phyloP scores from a whole-genome alignment of 305 asterid species.

The Withania somnifera region DNA sequence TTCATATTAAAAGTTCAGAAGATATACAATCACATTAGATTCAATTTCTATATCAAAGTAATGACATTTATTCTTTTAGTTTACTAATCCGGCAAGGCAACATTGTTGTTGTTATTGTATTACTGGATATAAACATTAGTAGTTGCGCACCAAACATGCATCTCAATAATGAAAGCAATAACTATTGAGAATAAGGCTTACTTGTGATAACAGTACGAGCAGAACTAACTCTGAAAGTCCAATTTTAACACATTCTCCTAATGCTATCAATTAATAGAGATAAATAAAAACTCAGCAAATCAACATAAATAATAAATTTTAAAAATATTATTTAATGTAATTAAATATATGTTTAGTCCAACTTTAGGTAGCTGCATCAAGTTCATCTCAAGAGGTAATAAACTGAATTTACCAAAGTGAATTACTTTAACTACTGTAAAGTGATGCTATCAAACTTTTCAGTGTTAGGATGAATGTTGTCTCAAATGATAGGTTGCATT shows the following conservation, averaged over 20 bases:
- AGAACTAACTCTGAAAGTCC: constrained; percentile 85
- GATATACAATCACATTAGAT: too few species aligned
- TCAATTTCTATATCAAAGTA: too few species aligned
- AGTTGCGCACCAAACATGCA: background rate
- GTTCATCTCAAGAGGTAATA: background rate
- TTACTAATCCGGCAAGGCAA: too few species aligned
- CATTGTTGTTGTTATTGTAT: too few species aligned
- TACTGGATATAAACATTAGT: background rate
- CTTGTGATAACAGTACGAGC: constrained; percentile 59
- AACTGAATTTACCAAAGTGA: background rate
- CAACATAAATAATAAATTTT: background rate
- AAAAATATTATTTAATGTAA: background rate
- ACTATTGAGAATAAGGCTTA: constrained; percentile 6
- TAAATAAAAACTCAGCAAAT: background rate
- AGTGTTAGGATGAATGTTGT: background rate
- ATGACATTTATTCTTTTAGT: too few species aligned
- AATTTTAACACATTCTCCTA: constrained; percentile 81
- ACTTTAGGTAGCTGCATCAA: background rate
- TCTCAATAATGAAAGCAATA: background rate
- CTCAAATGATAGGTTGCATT: background rate
- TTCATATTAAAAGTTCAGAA: too few species aligned
- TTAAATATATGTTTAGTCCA: background rate
- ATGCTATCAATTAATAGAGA: constrained; percentile 22
- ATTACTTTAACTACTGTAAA: background rate
- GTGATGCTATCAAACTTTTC: background rate